Percentiles rank a stretch among this genome's conserved stretches.
phyloP scores from a whole-genome alignment of 2,329 filamentous ascomycete species.

The Botrytis hyacinthi region DNA sequence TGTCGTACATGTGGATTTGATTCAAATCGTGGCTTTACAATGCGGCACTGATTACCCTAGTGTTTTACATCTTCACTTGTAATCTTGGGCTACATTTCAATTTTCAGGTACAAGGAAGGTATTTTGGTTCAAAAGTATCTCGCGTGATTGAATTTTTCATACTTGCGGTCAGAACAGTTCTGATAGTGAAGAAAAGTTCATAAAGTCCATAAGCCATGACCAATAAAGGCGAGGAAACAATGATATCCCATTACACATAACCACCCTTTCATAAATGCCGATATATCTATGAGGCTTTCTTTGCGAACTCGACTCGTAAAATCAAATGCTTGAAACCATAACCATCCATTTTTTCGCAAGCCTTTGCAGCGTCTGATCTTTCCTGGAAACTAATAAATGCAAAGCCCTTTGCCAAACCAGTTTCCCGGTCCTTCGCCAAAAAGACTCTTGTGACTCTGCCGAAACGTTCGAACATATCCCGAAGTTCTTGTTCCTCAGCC shows the following conservation, averaged over 20 bases:
- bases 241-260: conserved; percentile 21
- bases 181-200: conserved; percentile 5
- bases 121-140: not conserved
- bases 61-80: not conserved
- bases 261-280: not conserved
- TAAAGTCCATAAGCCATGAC: not conserved
- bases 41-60: not conserved
- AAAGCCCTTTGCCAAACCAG: conserved; percentile 94
- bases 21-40: not conserved
- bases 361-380: conserved; percentile 82
- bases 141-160: conserved; percentile 11
- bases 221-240: not conserved
- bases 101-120: not conserved
- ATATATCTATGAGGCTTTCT: conserved; percentile 53
- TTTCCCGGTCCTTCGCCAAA: conserved; percentile 96
- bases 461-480: conserved; percentile 97
- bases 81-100: not conserved
- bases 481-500: conserved; percentile 91
- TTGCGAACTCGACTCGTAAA: conserved; percentile 82
- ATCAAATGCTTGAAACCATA: conserved; percentile 88
- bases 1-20: not conserved
- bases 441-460: conserved; percentile 97
- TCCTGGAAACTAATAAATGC: conserved; percentile 98
- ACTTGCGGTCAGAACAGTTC: not conserved
- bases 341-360: conserved; percentile 97